Percentiles rank a stretch among this genome's conserved stretches.
These are phyloP conservation scores for Ophiocordyceps sinensis DNA, from an alignment of 2,329 filamentous ascomycete species.

Conservation along the genomic window DNA sequence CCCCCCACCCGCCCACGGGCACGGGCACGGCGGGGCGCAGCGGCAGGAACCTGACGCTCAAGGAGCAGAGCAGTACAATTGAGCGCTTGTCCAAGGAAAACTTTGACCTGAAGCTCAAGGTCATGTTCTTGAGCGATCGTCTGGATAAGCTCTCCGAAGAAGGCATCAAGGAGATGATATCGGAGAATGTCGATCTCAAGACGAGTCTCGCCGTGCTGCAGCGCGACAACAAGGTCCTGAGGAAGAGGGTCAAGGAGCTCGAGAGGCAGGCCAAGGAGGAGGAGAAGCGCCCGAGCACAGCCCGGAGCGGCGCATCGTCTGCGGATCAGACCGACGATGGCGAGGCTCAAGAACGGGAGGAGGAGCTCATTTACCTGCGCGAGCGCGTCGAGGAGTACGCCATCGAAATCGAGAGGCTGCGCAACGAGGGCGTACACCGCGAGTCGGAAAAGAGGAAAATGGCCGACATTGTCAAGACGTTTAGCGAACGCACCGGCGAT, in stretches of 20 bases:
- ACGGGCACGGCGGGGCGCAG: constrained; percentile 35
- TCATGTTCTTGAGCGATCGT: constrained; percentile 91
- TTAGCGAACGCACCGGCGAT: constrained; percentile 35
- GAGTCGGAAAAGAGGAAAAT: constrained; percentile 80
- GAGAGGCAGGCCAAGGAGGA: constrained; percentile 65
- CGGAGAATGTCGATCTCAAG: constrained; percentile 90
- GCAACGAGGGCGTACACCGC: constrained; percentile 61
- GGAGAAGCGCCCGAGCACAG: constrained; percentile 46
- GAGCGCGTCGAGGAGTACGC: constrained; percentile 78
- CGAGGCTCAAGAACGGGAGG: constrained; percentile 56
- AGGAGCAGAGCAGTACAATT: constrained; percentile 95
- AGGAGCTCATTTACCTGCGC: constrained; percentile 71
- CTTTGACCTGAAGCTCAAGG: constrained; percentile 92
- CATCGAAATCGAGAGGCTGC: constrained; percentile 67
- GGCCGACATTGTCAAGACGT: constrained; percentile 56
- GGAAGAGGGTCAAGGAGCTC: constrained; percentile 69
- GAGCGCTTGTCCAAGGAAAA: constrained; percentile 96
- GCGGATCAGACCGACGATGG: constrained; percentile 45
- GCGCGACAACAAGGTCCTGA: constrained; percentile 76
- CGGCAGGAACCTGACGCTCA: constrained; percentile 68
- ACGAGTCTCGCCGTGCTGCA: constrained; percentile 79
- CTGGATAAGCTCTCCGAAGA: constrained; percentile 90
- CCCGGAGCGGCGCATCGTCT: constrained; percentile 38
- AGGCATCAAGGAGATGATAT: constrained; percentile 94
- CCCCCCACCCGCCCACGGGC: constrained; percentile 26